Conservation (phyloP, 2,329 filamentous ascomycete species). For the Drechmeria coniospora region DNA sequence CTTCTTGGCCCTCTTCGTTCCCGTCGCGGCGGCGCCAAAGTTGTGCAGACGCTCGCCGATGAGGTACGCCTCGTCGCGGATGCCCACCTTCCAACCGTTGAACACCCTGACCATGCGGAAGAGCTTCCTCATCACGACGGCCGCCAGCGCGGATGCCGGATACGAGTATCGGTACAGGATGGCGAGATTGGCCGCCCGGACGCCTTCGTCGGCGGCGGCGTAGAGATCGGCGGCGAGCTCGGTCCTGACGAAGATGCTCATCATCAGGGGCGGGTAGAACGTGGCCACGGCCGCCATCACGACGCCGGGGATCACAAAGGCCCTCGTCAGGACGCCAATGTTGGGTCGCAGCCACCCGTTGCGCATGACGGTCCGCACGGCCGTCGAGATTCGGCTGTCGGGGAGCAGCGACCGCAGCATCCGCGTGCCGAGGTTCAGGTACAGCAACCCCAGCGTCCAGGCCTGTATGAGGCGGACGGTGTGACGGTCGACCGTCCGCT, state of each 20-base stretch:
- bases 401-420: slow-evolving; percentile 53
- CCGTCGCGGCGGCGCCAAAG: slow-evolving; percentile 44
- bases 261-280: slow-evolving; percentile 45
- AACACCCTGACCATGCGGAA: slow-evolving; percentile 45
- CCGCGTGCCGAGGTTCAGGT: slow-evolving; percentile 64
- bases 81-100: slow-evolving; percentile 60
- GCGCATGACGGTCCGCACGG: slow-evolving; percentile 57
- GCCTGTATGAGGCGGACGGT: slow-evolving; percentile 79
- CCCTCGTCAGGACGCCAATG: slow-evolving; percentile 62
- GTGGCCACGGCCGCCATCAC: slow-evolving; percentile 49
- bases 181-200: too few relatives aligned
- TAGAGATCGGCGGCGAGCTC: too few relatives aligned
- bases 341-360: slow-evolving; percentile 70
- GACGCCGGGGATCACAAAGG: slow-evolving; percentile 65
- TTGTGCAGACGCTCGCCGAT: slow-evolving; percentile 93
- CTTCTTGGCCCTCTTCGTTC: slow-evolving; percentile 17
- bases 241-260: slow-evolving; percentile 18
- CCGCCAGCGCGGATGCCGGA: slow-evolving; percentile 42
- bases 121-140: slow-evolving; percentile 24
- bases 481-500: slow-evolving; percentile 28
- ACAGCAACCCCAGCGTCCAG: slow-evolving; percentile 86
- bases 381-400: slow-evolving; percentile 55
- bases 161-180: slow-evolving; percentile 53
- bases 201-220: too few relatives aligned
- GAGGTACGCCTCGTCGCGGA: slow-evolving; percentile 89